A percentile compares a stretch with the other conserved stretches of the same genome.
phyloP scores from a whole-genome alignment of 805 yeast genomes.

The Saccharomycopsis malanga region DNA sequence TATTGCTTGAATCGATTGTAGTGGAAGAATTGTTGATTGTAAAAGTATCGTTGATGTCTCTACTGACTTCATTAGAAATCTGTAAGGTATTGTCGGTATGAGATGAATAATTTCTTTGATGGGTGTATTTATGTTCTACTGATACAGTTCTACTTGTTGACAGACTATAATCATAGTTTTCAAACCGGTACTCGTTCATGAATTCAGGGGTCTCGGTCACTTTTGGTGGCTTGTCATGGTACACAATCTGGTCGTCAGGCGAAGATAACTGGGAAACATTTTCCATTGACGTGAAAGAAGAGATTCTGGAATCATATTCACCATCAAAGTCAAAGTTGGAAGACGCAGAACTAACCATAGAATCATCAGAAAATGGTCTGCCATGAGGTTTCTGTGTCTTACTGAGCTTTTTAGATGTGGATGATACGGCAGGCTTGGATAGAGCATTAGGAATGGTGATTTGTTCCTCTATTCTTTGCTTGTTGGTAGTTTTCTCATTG shows the following conservation, averaged over 20 bases:
- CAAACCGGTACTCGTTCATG: conserved; percentile 2
- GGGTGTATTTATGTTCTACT: not conserved
- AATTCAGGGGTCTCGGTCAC: conserved; percentile 13
- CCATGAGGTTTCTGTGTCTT: not conserved
- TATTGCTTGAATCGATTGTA: conserved; percentile 15
- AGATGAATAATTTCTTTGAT: conserved; percentile 5
- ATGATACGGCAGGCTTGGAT: not conserved
- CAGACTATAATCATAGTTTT: not conserved
- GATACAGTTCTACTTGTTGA: not conserved
- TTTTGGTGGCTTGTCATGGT: conserved; percentile 12
- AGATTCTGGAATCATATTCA: conserved; percentile 16
- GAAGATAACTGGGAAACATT: conserved; percentile 5
- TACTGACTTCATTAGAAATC: not conserved
- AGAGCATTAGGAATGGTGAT: conserved; percentile 12
- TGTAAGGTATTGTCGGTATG: conserved; percentile 13
- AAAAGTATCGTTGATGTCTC: conserved; percentile 2
- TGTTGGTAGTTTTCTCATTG: not conserved
- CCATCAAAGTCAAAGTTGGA: conserved; percentile 14
- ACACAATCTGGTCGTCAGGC: not conserved
- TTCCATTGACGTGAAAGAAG: conserved; percentile 18
- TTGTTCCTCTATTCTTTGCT: conserved; percentile 12
- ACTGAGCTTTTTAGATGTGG: not conserved
- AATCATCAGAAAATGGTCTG: conserved; percentile 21
- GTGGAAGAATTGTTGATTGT: conserved; percentile 16
- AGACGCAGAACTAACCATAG: conserved; percentile 9